Conservation (phyloP, 2,329 filamentous ascomycete genomes). For the Hirsutella minnesotensis region DNA sequence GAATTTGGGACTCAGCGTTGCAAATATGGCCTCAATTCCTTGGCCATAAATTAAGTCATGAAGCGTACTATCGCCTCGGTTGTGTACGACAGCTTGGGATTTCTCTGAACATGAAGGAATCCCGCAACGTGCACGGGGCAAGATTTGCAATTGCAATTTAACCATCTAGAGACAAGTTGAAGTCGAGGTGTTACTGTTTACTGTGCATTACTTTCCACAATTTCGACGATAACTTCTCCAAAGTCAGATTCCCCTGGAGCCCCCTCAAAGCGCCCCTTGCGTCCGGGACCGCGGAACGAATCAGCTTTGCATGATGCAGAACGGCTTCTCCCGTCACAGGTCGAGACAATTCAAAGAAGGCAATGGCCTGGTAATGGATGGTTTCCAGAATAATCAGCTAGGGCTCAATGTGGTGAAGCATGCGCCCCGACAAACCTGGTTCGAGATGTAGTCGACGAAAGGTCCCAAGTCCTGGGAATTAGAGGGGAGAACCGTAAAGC, state of each 20-base stretch:
- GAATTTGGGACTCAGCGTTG: conserved; percentile 28
- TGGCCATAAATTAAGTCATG: not conserved
- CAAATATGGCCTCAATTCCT: conserved; percentile 23
- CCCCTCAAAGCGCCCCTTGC: conserved; percentile 4
- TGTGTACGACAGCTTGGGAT: conserved; percentile 42
- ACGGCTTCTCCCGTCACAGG: conserved; percentile 8
- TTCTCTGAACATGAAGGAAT: conserved; percentile 46
- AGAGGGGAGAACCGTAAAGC: not conserved
- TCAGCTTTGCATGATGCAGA: conserved; percentile 16
- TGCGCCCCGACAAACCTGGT: not conserved
- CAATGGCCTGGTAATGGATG: conserved; percentile 17
- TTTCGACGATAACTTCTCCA: conserved; percentile 4
- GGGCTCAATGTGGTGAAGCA: not conserved
- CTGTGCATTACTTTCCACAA: conserved; percentile 1
- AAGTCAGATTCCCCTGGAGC: not conserved
- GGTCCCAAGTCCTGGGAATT: not conserved
- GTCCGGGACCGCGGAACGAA: conserved; percentile 14
- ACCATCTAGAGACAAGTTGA: conserved; percentile 34
- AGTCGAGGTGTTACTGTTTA: too few species aligned
- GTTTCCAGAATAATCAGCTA: not conserved
- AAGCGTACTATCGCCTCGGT: conserved; percentile 30
- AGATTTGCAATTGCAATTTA: conserved; percentile 38
- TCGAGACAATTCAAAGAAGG: conserved; percentile 18
- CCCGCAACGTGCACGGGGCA: conserved; percentile 36
- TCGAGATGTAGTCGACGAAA: not conserved